Conservation (phyloP, 441 rosid species). For the Adansonia rubrostipa region DNA sequence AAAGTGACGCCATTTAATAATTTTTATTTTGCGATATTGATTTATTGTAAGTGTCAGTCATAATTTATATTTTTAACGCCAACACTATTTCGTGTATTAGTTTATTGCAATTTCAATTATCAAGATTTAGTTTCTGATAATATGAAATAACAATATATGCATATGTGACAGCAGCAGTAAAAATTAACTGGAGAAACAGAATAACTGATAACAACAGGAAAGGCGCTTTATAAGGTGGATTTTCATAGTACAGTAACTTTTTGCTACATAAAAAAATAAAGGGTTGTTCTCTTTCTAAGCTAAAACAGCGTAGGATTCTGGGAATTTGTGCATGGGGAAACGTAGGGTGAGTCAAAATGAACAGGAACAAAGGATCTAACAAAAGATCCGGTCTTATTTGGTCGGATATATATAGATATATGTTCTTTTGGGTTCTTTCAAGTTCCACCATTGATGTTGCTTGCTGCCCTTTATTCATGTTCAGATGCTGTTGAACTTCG, state of each 20-base stretch:
- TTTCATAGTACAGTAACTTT: slow-evolving; percentile 1
- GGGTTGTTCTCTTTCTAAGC: background rate
- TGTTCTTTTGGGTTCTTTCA: slow-evolving; percentile 35
- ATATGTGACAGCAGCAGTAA: background rate
- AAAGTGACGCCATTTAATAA: too few species aligned
- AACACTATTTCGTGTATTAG: too few species aligned
- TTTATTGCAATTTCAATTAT: too few species aligned
- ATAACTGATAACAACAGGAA: slow-evolving; percentile 23
- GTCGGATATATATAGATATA: slow-evolving; percentile 40
- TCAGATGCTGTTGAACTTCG: slow-evolving; percentile 34
- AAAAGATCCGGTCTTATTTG: slow-evolving; percentile 50
- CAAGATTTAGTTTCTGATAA: too few species aligned
- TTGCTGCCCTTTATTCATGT: slow-evolving; percentile 39
- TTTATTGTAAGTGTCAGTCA: too few species aligned
- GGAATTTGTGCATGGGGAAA: slow-evolving; percentile 40
- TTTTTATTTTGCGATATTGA: too few species aligned
- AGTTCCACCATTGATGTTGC: slow-evolving; percentile 43
- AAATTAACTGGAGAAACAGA: slow-evolving; percentile 47
- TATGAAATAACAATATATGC: too few species aligned
- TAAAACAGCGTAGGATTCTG: slow-evolving; percentile 6
- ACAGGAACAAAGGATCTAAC: slow-evolving; percentile 43
- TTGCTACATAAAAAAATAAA: slow-evolving; percentile 14
- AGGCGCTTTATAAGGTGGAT: background rate
- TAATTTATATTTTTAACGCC: too few species aligned
- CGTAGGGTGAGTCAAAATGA: slow-evolving; percentile 33